phyloP scores from a whole-genome alignment of 441 rosid species.

The Isatis lusitanica region DNA sequence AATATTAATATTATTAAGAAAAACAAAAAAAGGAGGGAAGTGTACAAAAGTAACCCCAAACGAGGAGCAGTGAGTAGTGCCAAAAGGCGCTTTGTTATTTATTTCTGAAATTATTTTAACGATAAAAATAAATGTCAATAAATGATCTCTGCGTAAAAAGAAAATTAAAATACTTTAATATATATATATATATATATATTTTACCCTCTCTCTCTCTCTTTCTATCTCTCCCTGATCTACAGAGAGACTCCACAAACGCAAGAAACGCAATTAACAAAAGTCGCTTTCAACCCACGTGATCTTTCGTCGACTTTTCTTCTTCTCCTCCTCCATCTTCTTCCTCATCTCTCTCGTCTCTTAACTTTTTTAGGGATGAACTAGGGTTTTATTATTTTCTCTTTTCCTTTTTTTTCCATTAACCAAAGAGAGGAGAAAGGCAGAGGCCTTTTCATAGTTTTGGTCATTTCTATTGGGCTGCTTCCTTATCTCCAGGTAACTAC shows the following conservation, averaged over 20 bases:
- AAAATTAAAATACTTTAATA: neutral
- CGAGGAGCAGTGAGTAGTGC: slow-evolving; percentile 30
- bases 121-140: slow-evolving; percentile 3
- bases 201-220: neutral
- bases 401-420: neutral
- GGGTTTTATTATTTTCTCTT: slow-evolving; percentile 24
- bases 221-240: slow-evolving; percentile 19
- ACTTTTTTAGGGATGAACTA: slow-evolving; percentile 22
- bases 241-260: slow-evolving; percentile 40
- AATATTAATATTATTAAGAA: slow-evolving; percentile 12
- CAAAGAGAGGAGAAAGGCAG: neutral
- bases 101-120: neutral
- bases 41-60: slow-evolving; percentile 20
- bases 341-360: slow-evolving; percentile 6
- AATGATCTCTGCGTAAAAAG: neutral
- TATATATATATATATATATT: slow-evolving; percentile 9
- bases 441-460: neutral
- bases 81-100: slow-evolving; percentile 33
- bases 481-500: slow-evolving; percentile 26
- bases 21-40: neutral
- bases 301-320: slow-evolving; percentile 39
- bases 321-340: slow-evolving; percentile 9
- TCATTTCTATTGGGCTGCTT: neutral
- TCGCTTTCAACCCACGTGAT: slow-evolving; percentile 41
- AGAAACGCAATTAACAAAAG: slow-evolving; percentile 37